These are phyloP conservation scores for Globisporangium orthogonon DNA, from an alignment of 352 stramenopile species.

Conservation along the genomic window DNA sequence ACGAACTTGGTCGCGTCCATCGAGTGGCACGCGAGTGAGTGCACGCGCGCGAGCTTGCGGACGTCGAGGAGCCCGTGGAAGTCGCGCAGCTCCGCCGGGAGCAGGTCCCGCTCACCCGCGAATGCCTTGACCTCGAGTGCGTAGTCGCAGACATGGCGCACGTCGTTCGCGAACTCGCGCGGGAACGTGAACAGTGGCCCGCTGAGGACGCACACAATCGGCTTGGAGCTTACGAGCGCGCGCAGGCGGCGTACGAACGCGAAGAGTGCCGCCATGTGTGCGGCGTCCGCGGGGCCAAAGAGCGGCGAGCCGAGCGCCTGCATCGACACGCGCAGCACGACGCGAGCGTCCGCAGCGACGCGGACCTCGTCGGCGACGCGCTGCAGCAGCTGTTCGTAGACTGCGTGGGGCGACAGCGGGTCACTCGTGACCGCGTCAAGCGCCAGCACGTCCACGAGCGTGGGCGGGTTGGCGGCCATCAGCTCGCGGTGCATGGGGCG, in stretches of 20 bases:
- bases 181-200: slow-evolving; percentile 22
- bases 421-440: not conserved
- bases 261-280: slow-evolving; percentile 39
- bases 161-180: slow-evolving; percentile 27
- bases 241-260: slow-evolving; percentile 29
- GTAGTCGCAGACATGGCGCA: slow-evolving; percentile 53
- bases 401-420: not conserved
- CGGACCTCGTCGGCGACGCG: slow-evolving; percentile 18
- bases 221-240: slow-evolving; percentile 15
- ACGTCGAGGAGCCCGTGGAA: slow-evolving; percentile 56
- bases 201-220: slow-evolving; percentile 22
- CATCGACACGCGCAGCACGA: slow-evolving; percentile 39
- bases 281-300: slow-evolving; percentile 18
- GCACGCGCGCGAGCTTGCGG: slow-evolving; percentile 47
- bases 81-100: slow-evolving; percentile 50
- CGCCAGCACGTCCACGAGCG: slow-evolving; percentile 19
- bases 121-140: slow-evolving; percentile 55
- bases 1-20: slow-evolving; percentile 51
- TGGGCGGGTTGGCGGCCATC: slow-evolving; percentile 29
- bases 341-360: not conserved
- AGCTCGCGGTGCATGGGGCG: slow-evolving; percentile 46
- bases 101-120: slow-evolving; percentile 41
- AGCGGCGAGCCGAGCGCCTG: slow-evolving; percentile 40
- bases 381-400: slow-evolving; percentile 27
- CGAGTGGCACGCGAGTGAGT: slow-evolving; percentile 48